phyloP scores from a whole-genome alignment of 2,329 filamentous ascomycete genomes.

The Neofusicoccum cordaticola region DNA sequence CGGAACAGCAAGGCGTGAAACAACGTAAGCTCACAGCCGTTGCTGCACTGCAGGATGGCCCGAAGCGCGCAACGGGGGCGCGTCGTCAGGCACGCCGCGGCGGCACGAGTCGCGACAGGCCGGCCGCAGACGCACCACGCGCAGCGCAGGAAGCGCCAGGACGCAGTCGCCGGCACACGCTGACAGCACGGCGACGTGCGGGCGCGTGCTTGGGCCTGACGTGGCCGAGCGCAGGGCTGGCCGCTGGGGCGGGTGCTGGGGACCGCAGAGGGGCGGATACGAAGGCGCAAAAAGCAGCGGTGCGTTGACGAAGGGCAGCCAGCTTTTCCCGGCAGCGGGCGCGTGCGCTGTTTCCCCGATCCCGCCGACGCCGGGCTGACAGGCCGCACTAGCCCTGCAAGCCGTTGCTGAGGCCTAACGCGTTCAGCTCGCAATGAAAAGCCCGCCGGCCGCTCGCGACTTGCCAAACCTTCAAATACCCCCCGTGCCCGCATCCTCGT shows the following conservation, averaged over 20 bases:
- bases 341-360: slow-evolving; percentile 13
- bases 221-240: slow-evolving; percentile 8
- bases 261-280: not conserved
- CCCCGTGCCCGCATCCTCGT: not conserved
- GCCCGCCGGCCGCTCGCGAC: not conserved
- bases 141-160: not conserved
- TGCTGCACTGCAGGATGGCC: slow-evolving; percentile 4
- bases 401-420: not conserved
- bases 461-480: slow-evolving; percentile 5
- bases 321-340: not conserved
- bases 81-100: slow-evolving; percentile 5
- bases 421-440: not conserved
- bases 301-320: not conserved
- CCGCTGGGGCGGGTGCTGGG: not conserved
- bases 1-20: slow-evolving; percentile 15
- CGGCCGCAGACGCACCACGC: not conserved
- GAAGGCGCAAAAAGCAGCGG: not conserved
- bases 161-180: not conserved
- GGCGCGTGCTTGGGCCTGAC: not conserved
- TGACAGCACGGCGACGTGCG: not conserved
- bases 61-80: not conserved
- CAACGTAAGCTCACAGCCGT: slow-evolving; percentile 4
- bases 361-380: slow-evolving; percentile 11
- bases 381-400: slow-evolving; percentile 6
- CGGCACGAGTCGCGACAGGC: not conserved